Conservation (phyloP, 495 filamentous ascomycete genomes). For the Podospora anserina region DNA sequence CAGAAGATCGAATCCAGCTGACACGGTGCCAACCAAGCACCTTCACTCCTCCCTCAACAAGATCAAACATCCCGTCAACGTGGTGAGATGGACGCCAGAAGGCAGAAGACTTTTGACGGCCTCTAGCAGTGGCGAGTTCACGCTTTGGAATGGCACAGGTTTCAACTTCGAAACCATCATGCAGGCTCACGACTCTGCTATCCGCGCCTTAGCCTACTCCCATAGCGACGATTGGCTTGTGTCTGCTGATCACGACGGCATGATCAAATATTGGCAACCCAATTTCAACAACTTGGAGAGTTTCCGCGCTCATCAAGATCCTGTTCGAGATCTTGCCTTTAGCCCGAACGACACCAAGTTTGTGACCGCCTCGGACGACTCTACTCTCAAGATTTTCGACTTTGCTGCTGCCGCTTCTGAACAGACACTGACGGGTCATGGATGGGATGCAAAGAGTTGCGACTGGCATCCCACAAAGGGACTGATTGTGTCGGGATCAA, state of each 20-base stretch:
- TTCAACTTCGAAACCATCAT: conserved; percentile 99
- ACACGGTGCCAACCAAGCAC: conserved; percentile 83
- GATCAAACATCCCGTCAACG: conserved; percentile 93
- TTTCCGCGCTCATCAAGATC: conserved; percentile 84
- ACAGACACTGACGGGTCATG: conserved; percentile 77
- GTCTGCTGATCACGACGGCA: conserved; percentile 89
- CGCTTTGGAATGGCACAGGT: conserved; percentile 95
- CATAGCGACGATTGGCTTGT: conserved; percentile 96
- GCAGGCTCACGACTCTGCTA: conserved; percentile 93
- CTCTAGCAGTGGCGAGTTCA: conserved; percentile 95
- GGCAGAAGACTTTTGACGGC: conserved; percentile 87
- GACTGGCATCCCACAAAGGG: conserved; percentile 98
- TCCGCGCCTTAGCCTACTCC: conserved; percentile 82
- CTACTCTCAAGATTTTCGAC: conserved; percentile 90
- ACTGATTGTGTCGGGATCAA: conserved; percentile 90
- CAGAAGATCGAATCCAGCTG: conserved; percentile 64
- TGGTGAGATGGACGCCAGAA: conserved; percentile 97
- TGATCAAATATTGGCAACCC: conserved; percentile 98
- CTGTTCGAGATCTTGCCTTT: conserved; percentile 89
- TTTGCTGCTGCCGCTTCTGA: conserved; percentile 84
- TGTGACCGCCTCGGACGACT: conserved; percentile 91
- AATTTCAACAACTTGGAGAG: conserved; percentile 99
- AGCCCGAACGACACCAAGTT: conserved; percentile 92
- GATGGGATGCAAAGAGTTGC: conserved; percentile 93
- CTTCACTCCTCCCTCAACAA: conserved; percentile 96